These are phyloP conservation scores for Chlorella sorokiniana DNA, from an alignment of 139 green algal genomes.

Conservation along the genomic window DNA sequence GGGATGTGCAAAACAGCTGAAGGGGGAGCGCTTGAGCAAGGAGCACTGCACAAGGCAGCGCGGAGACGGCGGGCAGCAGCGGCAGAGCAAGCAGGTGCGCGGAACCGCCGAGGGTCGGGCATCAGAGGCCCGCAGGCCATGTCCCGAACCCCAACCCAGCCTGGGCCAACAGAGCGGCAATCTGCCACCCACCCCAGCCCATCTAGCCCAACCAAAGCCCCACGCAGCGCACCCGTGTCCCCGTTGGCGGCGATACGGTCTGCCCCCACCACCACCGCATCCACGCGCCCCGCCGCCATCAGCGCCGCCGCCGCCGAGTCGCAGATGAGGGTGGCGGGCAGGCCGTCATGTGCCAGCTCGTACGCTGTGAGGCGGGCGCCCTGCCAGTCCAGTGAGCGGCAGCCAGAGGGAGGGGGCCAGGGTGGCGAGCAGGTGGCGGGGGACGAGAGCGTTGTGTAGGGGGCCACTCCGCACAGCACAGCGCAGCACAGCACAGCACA, in stretches of 20 bases:
- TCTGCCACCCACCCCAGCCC: neutral
- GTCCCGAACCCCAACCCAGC: no score
- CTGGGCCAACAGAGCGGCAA: no score
- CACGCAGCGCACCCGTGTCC: slow-evolving; percentile 61
- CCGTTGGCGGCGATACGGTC: slow-evolving; percentile 91
- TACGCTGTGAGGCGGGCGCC: slow-evolving; percentile 93
- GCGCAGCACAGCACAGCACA: no score
- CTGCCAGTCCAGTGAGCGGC: slow-evolving; percentile 1
- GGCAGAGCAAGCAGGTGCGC: neutral
- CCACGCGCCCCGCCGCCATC: slow-evolving; percentile 56
- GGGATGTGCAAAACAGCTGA: no score
- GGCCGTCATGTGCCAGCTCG: slow-evolving; percentile 90
- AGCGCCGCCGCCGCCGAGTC: slow-evolving; percentile 89
- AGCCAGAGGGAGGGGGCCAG: no score
- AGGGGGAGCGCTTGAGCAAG: no score
- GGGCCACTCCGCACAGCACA: no score
- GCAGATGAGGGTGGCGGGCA: slow-evolving; percentile 90
- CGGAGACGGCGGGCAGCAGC: neutral
- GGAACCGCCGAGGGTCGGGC: no score
- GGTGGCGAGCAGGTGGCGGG: no score
- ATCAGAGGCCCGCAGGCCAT: no score
- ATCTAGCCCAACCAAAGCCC: neutral
- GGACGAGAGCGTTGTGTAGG: no score
- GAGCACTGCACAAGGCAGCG: no score
- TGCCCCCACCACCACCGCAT: slow-evolving; percentile 95